These are phyloP conservation scores for Arachnopeziza araneosa DNA, from an alignment of 2,329 filamentous ascomycete species.

Conservation along the genomic window DNA sequence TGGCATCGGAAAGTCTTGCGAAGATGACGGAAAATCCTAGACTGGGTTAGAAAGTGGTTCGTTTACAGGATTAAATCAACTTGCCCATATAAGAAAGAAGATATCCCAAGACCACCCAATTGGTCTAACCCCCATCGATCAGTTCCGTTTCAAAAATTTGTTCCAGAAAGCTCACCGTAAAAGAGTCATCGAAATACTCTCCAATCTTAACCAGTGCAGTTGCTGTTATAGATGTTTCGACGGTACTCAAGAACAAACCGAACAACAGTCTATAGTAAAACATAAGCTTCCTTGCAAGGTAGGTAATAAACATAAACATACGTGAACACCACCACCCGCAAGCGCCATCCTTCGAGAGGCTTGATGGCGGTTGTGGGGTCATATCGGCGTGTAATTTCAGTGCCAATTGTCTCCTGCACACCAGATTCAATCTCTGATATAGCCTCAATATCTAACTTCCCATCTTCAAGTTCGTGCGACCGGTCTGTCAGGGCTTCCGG, in stretches of 20 bases:
- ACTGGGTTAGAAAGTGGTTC: neutral
- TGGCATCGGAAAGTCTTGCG: slow-evolving; percentile 48
- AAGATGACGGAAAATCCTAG: slow-evolving; percentile 40
- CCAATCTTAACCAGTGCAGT: slow-evolving; percentile 50
- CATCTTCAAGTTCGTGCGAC: too few relatives aligned
- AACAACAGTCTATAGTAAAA: slow-evolving; percentile 37
- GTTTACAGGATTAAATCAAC: neutral
- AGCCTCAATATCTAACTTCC: too few relatives aligned
- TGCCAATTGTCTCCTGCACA: neutral
- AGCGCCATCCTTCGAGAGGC: neutral
- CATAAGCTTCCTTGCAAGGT: neutral
- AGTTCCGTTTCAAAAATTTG: neutral
- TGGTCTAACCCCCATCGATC: neutral
- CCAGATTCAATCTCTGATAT: too few relatives aligned
- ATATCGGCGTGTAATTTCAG: neutral
- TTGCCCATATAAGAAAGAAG: slow-evolving; percentile 3
- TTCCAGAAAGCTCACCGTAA: neutral
- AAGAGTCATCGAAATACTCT: slow-evolving; percentile 3
- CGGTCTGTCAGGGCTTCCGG: too few relatives aligned
- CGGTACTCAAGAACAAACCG: slow-evolving; percentile 51
- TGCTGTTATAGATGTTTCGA: slow-evolving; percentile 56
- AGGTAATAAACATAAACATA: neutral
- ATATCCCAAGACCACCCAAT: slow-evolving; percentile 4
- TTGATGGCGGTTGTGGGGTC: slow-evolving; percentile 1
- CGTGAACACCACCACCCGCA: neutral